phyloP scores from a whole-genome alignment of 129 eudicot genomes.

The Flaveria bidentis region DNA sequence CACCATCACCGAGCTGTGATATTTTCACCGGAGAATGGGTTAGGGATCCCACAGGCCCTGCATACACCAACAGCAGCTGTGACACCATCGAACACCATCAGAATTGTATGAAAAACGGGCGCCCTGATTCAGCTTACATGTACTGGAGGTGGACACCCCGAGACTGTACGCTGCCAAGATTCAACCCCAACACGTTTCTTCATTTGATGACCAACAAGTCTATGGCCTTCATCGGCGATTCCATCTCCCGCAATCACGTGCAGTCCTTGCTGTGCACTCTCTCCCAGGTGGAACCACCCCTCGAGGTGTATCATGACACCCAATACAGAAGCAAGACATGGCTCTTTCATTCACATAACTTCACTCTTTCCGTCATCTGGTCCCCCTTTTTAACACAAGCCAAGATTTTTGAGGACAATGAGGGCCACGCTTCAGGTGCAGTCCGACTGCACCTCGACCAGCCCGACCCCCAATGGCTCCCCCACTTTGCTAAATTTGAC shows the following conservation, averaged over 20 bases:
- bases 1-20: too few species aligned
- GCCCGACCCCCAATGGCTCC: constrained; percentile 54
- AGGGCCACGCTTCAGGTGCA: constrained; percentile 57
- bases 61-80: constrained; percentile 68
- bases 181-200: constrained; percentile 58
- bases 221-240: constrained; percentile 86
- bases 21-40: too few species aligned
- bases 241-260: constrained; percentile 83
- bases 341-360: constrained; percentile 55
- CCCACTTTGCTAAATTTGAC: constrained; percentile 49
- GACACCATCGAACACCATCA: constrained; percentile 67
- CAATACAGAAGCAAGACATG: constrained; percentile 59
- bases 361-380: constrained; percentile 74
- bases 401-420: constrained; percentile 56
- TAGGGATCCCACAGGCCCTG: constrained; percentile 41
- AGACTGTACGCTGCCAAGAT: constrained; percentile 57
- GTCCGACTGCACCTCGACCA: constrained; percentile 59
- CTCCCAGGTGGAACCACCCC: constrained; percentile 69
- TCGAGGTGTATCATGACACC: constrained; percentile 71
- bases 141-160: constrained; percentile 86
- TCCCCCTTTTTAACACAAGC: constrained; percentile 69
- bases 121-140: constrained; percentile 69
- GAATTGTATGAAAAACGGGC: constrained; percentile 79
- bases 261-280: constrained; percentile 85
- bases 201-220: constrained; percentile 61